Conservation (phyloP, 2,329 filamentous ascomycete species). For the Hyphodiscus sp. region DNA sequence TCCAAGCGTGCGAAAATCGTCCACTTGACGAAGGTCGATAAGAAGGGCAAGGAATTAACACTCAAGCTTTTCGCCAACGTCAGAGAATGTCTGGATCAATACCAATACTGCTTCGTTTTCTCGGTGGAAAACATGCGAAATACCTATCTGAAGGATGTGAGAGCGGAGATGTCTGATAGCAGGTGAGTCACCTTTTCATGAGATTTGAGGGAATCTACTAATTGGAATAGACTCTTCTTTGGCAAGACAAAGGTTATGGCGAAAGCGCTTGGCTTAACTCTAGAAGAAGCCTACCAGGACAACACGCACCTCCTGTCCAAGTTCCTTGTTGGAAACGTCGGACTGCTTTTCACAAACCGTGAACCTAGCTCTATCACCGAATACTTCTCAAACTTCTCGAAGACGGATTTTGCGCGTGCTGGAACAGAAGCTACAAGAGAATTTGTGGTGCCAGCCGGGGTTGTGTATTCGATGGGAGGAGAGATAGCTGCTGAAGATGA, state of each 20-base stretch:
- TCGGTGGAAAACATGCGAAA: conserved; percentile 97
- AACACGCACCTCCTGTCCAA: conserved; percentile 65
- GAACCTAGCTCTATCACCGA: conserved; percentile 56
- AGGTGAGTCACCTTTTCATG: conserved; percentile 47
- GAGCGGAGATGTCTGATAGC: conserved; percentile 76
- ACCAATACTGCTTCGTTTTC: conserved; percentile 90
- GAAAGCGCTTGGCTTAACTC: conserved; percentile 76
- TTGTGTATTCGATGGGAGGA: conserved; percentile 73
- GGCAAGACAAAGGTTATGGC: conserved; percentile 99
- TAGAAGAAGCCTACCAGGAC: conserved; percentile 73
- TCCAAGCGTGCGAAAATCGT: conserved; percentile 89
- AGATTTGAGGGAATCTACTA: neutral
- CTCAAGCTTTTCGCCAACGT: conserved; percentile 83
- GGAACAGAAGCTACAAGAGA: conserved; percentile 67
- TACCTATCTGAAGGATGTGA: conserved; percentile 86
- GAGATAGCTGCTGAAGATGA: conserved; percentile 77
- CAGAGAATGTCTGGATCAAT: conserved; percentile 75
- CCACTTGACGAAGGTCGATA: conserved; percentile 83
- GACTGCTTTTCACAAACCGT: conserved; percentile 84
- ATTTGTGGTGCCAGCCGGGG: conserved; percentile 77
- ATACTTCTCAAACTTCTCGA: conserved; percentile 67
- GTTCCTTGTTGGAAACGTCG: conserved; percentile 75
- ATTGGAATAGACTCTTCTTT: conserved; percentile 72
- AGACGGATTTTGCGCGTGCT: conserved; percentile 86
- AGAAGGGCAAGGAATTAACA: conserved; percentile 87